Evolutionary conservation across 2,329 filamentous ascomycete species (phyloP).

Genomic region (Fusarium paranaense): DNA sequence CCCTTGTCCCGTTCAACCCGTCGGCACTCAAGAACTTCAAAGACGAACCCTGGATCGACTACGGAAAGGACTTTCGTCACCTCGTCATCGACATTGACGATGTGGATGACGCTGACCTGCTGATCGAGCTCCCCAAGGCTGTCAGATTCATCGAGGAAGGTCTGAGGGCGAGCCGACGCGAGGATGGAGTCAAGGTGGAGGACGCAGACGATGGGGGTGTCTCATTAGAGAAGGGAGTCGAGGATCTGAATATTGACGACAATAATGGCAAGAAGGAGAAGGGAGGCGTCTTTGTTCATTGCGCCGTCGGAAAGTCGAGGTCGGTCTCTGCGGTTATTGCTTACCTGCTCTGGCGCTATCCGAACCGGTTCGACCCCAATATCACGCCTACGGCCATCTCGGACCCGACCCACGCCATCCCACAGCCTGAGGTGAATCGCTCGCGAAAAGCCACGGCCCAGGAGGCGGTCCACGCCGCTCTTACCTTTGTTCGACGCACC

Average conservation of each 20-base stretch:
- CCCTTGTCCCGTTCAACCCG: constrained; percentile 72
- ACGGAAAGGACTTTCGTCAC: constrained; percentile 73
- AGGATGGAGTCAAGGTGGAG: constrained; percentile 12
- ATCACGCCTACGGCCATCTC: constrained; percentile 44
- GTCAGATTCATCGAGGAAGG: constrained; percentile 87
- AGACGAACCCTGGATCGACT: constrained; percentile 60
- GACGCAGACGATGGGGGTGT: constrained; percentile 34
- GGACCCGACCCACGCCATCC: constrained; percentile 19
- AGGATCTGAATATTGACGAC: constrained; percentile 25
- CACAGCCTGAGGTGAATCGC: constrained; percentile 29
- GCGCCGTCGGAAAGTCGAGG: constrained; percentile 96
- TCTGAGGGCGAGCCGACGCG: constrained; percentile 55
- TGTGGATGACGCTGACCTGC: constrained; percentile 86
- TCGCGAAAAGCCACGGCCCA: constrained; percentile 51
- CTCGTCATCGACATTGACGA: constrained; percentile 89
- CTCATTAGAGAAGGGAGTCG: constrained; percentile 31
- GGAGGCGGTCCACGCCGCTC: constrained; percentile 68
- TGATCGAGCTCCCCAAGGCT: constrained; percentile 81
- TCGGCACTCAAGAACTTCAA: constrained; percentile 57
- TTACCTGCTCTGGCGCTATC: constrained; percentile 80
- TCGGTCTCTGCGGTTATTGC: constrained; percentile 87
- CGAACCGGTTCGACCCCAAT: constrained; percentile 62
- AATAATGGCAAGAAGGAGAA: constrained; percentile 24
- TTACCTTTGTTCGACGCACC: constrained; percentile 75
- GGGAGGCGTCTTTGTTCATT: constrained; percentile 70